Evolutionary conservation across 2,329 filamentous ascomycete genomes (phyloP), one percentile per base, ranked within the genome.

Genomic region (Mollisiaceae sp.): DNA sequence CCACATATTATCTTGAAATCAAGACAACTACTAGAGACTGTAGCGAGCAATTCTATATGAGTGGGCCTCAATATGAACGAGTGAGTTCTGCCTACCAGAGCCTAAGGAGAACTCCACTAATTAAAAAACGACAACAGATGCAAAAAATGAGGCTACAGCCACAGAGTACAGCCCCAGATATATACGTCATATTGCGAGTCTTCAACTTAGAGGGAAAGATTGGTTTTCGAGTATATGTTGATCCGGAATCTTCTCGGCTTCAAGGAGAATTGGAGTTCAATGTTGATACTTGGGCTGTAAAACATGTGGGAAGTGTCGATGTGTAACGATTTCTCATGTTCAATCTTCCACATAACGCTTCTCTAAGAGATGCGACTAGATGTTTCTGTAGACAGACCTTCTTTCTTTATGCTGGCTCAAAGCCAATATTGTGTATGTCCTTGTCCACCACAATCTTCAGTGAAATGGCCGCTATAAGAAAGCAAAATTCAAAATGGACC

Each of bases 1-100:
- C 78, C 0, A 70, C 75, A 38, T 85, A 83, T 67, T 80, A 78
- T 38, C 78, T 86, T 1, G 84, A 86, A 65, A 83, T 86, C 43
- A 86, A 85, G 69, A 77, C 81, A 0, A 84, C 82, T 0, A 80
- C 78, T 0, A 70, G 71, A 2, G 60, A 65, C 1, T 78, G 74
- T 58, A 72, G 22, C 22, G 45, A 50, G 22, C 45, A 27, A 8
- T 50, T 50, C n/a, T 50, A 22, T 50, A 50, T 50, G 45, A 50
- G 45, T 9, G 45, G 45, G 8, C 9, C 45, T 50, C 45, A 50
- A 20, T 50, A 50, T 50, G 5, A 50, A 50, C 45, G 45, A 12
- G 20, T 50, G 22, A 50, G 45, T 27, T 11, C 20, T 27, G 11
- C 8, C 56, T 11, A n/a, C 35, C 36, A 41, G 14, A 41, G 15